These are phyloP conservation scores for Ophiostoma ulmi DNA, from an alignment of 2,329 filamentous ascomycete species.

Conservation along the genomic window DNA sequence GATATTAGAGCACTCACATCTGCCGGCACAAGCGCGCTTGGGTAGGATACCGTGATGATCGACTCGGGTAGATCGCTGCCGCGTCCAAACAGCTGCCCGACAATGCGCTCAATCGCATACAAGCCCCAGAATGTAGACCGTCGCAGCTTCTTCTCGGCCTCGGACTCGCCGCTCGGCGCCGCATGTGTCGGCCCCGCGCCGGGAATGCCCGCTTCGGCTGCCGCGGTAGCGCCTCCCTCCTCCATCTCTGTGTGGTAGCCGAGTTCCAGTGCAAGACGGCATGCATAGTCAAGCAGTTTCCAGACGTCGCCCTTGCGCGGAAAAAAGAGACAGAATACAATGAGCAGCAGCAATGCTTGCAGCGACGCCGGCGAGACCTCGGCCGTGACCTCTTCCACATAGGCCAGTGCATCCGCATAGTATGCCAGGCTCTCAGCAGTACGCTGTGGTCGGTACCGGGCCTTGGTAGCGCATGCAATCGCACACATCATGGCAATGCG, in stretches of 20 bases:
- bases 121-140: conserved; percentile 35
- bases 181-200: neutral
- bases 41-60: conserved; percentile 37
- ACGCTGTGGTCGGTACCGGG: conserved; percentile 30
- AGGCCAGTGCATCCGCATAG: conserved; percentile 24
- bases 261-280: conserved; percentile 31
- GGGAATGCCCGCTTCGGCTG: neutral
- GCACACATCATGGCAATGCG: conserved; percentile 35
- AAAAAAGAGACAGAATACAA: conserved; percentile 27
- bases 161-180: conserved; percentile 12
- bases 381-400: conserved; percentile 27
- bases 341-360: conserved; percentile 25
- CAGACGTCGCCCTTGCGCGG: conserved; percentile 27
- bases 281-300: conserved; percentile 28
- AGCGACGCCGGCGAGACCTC: conserved; percentile 25
- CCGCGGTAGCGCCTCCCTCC: conserved; percentile 12
- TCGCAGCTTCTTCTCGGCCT: conserved; percentile 22
- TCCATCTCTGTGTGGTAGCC: conserved; percentile 35
- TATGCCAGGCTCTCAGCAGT: conserved; percentile 24
- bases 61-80: conserved; percentile 36
- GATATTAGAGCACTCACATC: neutral
- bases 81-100: conserved; percentile 37
- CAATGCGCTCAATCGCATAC: conserved; percentile 36
- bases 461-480: conserved; percentile 32
- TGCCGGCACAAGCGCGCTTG: conserved; percentile 21